Evolutionary conservation across 345 rosid species (phyloP), one percentile per base, ranked within the genome.

Genomic region (Populus nigra): DNA sequence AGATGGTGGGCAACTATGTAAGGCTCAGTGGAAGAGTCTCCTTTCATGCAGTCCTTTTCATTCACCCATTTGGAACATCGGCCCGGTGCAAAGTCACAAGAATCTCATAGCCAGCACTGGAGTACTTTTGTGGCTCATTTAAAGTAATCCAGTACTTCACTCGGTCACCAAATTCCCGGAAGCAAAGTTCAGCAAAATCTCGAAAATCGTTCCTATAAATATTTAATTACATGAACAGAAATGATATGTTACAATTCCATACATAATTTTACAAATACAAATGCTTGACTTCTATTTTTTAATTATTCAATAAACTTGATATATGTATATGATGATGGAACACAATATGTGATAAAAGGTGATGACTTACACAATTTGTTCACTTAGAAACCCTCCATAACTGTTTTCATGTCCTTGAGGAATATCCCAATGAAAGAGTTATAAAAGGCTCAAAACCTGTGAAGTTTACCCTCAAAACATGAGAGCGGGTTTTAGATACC

Each of bases 71-170:
- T 1, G 7, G 53, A 47, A 16, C 53, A 78, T 76, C 15, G 82
- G 50, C 84, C 84, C 71, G 75, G 85, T 6, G 85, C 87, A 38
- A 77, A 73, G 59, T 57, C 73, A 6, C 89, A 87, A 15, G 65
- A 61, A 35, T 82, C 87, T 82, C 87, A n/a, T 86, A 84, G 33
- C 85, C 87, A 74, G 33, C 25, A 23, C 22, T 22, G 5, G 31
- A 10, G 17, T 8, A 73, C 41, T 45, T 22, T 25, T 31, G 38
- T 15, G 76, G 76, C 25, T 73, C 76, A 59, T 73, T 71, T 13
- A 70, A 25, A 25, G 73, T 70, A 17, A 70, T 45, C 73, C 73
- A 70, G 18, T 70, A 49, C 73, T 45, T 70, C 73, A 55, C 65
- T 72, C 75, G 35, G 25, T 72, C 75, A 10, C 65, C 66, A 12